phyloP scores from a whole-genome alignment of 148 eudicot genomes.

The Limonium bicolor region DNA sequence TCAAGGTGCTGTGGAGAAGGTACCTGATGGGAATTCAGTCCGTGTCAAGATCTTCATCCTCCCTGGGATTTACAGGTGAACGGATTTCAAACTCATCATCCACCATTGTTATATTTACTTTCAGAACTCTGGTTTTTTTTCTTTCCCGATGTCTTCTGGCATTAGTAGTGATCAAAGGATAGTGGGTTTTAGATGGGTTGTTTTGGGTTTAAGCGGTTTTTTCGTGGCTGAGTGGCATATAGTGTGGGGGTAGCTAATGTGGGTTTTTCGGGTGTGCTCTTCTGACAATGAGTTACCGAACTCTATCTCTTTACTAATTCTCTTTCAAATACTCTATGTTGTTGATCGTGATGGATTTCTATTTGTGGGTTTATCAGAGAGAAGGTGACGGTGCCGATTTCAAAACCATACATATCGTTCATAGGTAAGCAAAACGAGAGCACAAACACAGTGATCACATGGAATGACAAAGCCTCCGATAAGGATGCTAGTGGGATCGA shows the following conservation, averaged over 20 bases:
- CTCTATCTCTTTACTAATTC: too few species aligned
- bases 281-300: too few species aligned
- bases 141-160: background rate
- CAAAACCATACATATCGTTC: slow-evolving; percentile 70
- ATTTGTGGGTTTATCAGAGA: too few species aligned
- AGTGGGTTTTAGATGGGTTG: background rate
- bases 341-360: too few species aligned
- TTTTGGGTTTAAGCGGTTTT: background rate
- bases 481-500: slow-evolving; percentile 21
- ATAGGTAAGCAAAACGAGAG: slow-evolving; percentile 37
- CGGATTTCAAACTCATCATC: background rate
- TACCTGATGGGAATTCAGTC: slow-evolving; percentile 42
- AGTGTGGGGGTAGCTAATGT: too few species aligned
- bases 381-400: slow-evolving; percentile 44
- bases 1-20: slow-evolving; percentile 82
- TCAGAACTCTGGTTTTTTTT: background rate
- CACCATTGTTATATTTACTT: background rate
- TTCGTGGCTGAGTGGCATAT: too few species aligned
- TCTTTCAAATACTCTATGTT: too few species aligned
- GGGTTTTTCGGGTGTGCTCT: too few species aligned
- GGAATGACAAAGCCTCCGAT: slow-evolving; percentile 73
- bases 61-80: slow-evolving; percentile 86
- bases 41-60: slow-evolving; percentile 58
- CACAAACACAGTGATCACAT: slow-evolving; percentile 40
- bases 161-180: too few species aligned